Percentiles rank a stretch among this genome's conserved stretches.
Evolutionary conservation across 2,329 filamentous ascomycete species (phyloP).

Genomic region (Venturia aucupariae): DNA sequence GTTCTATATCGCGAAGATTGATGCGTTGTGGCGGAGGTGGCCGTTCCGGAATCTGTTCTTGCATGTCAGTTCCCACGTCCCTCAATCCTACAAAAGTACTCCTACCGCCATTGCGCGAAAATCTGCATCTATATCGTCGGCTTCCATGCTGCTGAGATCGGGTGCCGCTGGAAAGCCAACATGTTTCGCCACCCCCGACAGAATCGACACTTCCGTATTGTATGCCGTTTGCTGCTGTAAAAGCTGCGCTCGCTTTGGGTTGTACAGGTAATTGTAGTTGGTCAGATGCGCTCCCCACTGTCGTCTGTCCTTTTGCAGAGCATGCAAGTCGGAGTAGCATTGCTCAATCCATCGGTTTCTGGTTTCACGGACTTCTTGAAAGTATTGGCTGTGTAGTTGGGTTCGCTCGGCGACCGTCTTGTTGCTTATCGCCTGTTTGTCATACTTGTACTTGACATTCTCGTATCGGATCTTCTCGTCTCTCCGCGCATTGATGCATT

Average conservation of each 20-base stretch:
- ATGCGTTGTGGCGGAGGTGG: slow-evolving; percentile 10
- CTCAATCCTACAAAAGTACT: slow-evolving; percentile 6
- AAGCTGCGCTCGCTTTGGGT: slow-evolving; percentile 65
- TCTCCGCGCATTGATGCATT: slow-evolving; percentile 72
- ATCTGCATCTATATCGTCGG: slow-evolving; percentile 73
- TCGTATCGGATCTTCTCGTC: slow-evolving; percentile 73
- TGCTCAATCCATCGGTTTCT: slow-evolving; percentile 71
- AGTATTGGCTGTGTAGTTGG: slow-evolving; percentile 83
- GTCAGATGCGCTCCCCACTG: slow-evolving; percentile 68
- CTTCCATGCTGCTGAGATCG: slow-evolving; percentile 62
- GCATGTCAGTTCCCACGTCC: not conserved
- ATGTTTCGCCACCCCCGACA: slow-evolving; percentile 87
- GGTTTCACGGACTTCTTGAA: slow-evolving; percentile 74
- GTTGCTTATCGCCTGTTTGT: slow-evolving; percentile 61
- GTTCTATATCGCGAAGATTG: slow-evolving; percentile 19
- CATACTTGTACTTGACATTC: slow-evolving; percentile 62
- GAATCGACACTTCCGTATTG: slow-evolving; percentile 85
- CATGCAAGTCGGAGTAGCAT: slow-evolving; percentile 83
- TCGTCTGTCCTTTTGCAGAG: slow-evolving; percentile 81
- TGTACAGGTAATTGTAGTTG: slow-evolving; percentile 75
- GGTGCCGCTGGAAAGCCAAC: slow-evolving; percentile 96
- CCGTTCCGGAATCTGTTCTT: slow-evolving; percentile 10
- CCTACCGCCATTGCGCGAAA: slow-evolving; percentile 75
- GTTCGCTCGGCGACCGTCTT: slow-evolving; percentile 73
- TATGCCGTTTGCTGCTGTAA: slow-evolving; percentile 81